phyloP scores from a whole-genome alignment of 2,329 filamentous ascomycete species.

The Canariomyces notabilis region DNA sequence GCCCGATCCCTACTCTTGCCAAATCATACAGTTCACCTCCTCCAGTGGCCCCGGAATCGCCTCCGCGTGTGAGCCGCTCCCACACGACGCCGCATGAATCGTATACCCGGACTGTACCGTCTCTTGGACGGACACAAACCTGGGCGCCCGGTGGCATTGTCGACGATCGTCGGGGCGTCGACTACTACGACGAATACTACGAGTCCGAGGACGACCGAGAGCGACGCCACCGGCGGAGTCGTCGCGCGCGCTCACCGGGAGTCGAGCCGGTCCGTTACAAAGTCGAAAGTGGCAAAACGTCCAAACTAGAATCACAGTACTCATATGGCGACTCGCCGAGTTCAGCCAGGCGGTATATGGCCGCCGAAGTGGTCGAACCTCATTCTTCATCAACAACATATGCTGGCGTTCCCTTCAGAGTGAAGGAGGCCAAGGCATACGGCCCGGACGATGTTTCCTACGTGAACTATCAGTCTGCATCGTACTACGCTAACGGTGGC shows the following conservation, averaged over 20 bases:
- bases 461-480: slow-evolving; percentile 1
- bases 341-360: slow-evolving; percentile 12
- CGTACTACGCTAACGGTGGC: slow-evolving; percentile 3
- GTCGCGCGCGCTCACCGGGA: slow-evolving; percentile 20
- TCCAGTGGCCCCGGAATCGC: slow-evolving; percentile 18
- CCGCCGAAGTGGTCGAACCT: slow-evolving; percentile 4
- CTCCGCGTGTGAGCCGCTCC: slow-evolving; percentile 22
- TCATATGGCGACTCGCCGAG: slow-evolving; percentile 18
- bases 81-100: slow-evolving; percentile 19
- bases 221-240: slow-evolving; percentile 18
- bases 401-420: slow-evolving; percentile 11
- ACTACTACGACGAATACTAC: slow-evolving; percentile 15
- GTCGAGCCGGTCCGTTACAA: slow-evolving; percentile 18
- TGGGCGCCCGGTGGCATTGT: slow-evolving; percentile 14
- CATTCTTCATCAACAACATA: slow-evolving; percentile 15
- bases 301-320: slow-evolving; percentile 20
- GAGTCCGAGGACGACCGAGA: slow-evolving; percentile 23
- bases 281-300: slow-evolving; percentile 20
- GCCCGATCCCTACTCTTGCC: slow-evolving; percentile 22
- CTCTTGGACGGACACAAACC: slow-evolving; percentile 17
- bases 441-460: slow-evolving; percentile 16
- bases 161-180: slow-evolving; percentile 4
- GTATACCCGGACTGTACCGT: slow-evolving; percentile 11
- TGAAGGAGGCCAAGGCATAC: slow-evolving; percentile 17
- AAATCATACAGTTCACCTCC: slow-evolving; percentile 27